Percentiles rank a stretch among this genome's conserved stretches.
These are phyloP conservation scores for Naganishia sp. DNA, from an alignment of 1,284 basidiomycete genomes.

Conservation along the genomic window DNA sequence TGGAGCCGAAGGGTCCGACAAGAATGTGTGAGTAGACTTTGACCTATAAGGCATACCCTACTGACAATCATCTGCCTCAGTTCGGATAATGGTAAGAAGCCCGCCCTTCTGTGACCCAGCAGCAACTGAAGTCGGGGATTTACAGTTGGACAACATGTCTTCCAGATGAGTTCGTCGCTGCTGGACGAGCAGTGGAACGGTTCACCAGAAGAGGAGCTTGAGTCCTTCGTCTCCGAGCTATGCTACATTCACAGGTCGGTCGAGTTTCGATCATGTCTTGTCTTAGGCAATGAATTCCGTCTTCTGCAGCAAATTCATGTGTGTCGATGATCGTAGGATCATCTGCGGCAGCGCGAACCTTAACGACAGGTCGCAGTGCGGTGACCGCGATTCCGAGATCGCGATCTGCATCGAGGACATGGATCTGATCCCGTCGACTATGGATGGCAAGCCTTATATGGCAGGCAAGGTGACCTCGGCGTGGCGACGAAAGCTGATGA, in stretches of 20 bases:
- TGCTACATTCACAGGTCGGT: constrained; percentile 70
- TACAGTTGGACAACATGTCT: constrained; percentile 78
- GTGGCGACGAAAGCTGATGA: constrained; percentile 49
- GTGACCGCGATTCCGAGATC: constrained; percentile 91
- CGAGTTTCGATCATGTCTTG: neutral
- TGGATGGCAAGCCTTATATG: constrained; percentile 69
- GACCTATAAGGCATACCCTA: no score
- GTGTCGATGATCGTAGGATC: constrained; percentile 84
- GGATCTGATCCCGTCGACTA: constrained; percentile 71
- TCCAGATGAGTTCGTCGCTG: constrained; percentile 64
- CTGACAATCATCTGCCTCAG: constrained; percentile 29
- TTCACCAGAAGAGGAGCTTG: constrained; percentile 74
- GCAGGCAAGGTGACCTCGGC: constrained; percentile 46
- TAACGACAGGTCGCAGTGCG: constrained; percentile 65
- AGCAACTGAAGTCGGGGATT: constrained; percentile 55
- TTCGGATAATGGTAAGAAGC: constrained; percentile 42
- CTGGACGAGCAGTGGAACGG: constrained; percentile 78
- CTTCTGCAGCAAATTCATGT: constrained; percentile 68
- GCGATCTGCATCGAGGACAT: constrained; percentile 84
- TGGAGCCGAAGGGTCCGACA: constrained; percentile 57
- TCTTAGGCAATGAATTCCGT: neutral
- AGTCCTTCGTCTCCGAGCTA: constrained; percentile 76
- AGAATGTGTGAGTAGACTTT: constrained; percentile 39
- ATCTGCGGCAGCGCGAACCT: constrained; percentile 65
- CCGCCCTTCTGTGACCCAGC: neutral